phyloP scores from a whole-genome alignment of 2,329 filamentous ascomycete species.

The Fusarium mexicanum region DNA sequence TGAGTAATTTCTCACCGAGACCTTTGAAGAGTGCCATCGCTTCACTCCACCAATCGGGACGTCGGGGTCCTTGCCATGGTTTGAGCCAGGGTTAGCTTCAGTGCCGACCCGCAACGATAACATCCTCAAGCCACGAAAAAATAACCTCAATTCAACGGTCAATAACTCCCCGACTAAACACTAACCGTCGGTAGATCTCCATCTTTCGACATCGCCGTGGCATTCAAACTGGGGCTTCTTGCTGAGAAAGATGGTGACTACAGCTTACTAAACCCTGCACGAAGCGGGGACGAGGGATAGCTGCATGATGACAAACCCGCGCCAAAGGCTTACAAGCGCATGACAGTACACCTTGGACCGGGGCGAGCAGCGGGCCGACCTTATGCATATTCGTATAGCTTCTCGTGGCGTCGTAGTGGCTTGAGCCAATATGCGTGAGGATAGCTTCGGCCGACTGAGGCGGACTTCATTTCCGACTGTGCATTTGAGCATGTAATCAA shows the following conservation, averaged over 20 bases:
- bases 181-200: neutral
- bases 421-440: neutral
- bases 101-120: neutral
- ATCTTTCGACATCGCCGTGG: neutral
- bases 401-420: neutral
- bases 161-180: neutral
- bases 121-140: neutral
- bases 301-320: constrained; percentile 25
- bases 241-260: constrained; percentile 30
- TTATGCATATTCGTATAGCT: constrained; percentile 7
- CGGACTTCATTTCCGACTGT: constrained; percentile 12
- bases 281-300: constrained; percentile 2
- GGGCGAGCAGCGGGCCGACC: neutral
- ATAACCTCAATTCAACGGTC: neutral
- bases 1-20: neutral
- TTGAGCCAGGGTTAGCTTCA: neutral
- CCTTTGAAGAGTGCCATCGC: neutral
- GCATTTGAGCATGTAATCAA: neutral
- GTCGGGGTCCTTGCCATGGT: neutral
- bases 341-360: constrained; percentile 1
- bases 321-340: constrained; percentile 15
- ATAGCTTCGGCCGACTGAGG: constrained; percentile 6
- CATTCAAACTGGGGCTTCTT: neutral
- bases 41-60: neutral
- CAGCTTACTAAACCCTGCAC: constrained; percentile 19